Percentiles rank a stretch among this genome's conserved stretches.
These are phyloP conservation scores for Tirmania nivea DNA, from an alignment of 495 filamentous ascomycete genomes.

Conservation along the genomic window DNA sequence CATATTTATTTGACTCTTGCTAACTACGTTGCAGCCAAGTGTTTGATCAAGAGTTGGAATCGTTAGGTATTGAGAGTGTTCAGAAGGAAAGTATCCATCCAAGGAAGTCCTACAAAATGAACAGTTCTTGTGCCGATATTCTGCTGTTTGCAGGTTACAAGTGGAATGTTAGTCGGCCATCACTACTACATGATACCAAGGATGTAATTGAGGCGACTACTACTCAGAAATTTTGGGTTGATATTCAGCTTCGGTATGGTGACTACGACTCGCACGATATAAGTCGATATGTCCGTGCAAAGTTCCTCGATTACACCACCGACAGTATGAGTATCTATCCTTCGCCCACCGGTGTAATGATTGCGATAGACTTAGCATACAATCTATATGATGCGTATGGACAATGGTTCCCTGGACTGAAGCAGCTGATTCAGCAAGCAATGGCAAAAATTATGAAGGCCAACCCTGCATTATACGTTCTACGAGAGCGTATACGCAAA, in stretches of 20 bases:
- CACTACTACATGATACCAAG: slow-evolving; percentile 86
- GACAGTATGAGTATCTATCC: slow-evolving; percentile 99
- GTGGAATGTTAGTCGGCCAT: slow-evolving; percentile 92
- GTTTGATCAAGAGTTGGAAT: slow-evolving; percentile 95
- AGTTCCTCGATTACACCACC: slow-evolving; percentile 97
- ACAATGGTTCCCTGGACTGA: slow-evolving; percentile 95
- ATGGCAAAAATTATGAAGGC: slow-evolving; percentile 99
- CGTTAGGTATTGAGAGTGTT: slow-evolving; percentile 90
- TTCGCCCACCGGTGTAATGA: slow-evolving; percentile 93
- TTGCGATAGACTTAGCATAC: slow-evolving; percentile 93
- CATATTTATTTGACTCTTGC: background rate
- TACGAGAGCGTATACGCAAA: slow-evolving; percentile 95
- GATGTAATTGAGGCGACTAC: slow-evolving; percentile 87
- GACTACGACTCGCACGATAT: slow-evolving; percentile 99
- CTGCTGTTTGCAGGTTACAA: slow-evolving; percentile 95
- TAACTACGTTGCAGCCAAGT: slow-evolving; percentile 41
- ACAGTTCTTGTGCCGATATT: slow-evolving; percentile 97
- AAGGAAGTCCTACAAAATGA: slow-evolving; percentile 99
- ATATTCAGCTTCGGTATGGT: slow-evolving; percentile 93
- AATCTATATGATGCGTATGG: slow-evolving; percentile 96
- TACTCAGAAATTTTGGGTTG: slow-evolving; percentile 98
- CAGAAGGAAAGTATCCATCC: slow-evolving; percentile 99
- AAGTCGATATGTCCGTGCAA: slow-evolving; percentile 89
- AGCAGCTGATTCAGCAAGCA: slow-evolving; percentile 88
- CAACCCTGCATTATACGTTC: slow-evolving; percentile 87